These are phyloP conservation scores for Anthostomella pinea DNA, from an alignment of 2,329 filamentous ascomycete genomes.

Conservation along the genomic window DNA sequence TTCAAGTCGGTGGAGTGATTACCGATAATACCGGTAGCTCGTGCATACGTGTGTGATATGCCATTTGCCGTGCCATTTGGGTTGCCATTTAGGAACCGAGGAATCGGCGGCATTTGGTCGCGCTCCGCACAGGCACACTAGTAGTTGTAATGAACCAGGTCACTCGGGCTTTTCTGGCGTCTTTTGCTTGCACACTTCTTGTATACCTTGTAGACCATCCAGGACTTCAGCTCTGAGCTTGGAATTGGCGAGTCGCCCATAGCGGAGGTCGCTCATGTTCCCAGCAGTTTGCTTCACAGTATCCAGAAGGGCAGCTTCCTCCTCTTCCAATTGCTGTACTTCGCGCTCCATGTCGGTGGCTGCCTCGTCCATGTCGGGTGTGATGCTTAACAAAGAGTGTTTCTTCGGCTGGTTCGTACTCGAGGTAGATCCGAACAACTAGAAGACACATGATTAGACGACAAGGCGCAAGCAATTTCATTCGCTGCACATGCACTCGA, in stretches of 20 bases:
- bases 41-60: too few relatives aligned
- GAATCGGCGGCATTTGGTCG: too few relatives aligned
- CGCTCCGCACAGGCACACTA: slow-evolving; percentile 6
- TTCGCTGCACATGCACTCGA: too few relatives aligned
- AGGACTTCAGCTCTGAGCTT: slow-evolving; percentile 65
- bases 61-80: too few relatives aligned
- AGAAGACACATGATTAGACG: too few relatives aligned
- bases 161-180: slow-evolving; percentile 26
- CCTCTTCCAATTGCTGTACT: slow-evolving; percentile 61
- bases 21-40: too few relatives aligned
- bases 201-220: slow-evolving; percentile 61
- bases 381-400: slow-evolving; percentile 63
- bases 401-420: slow-evolving; percentile 43
- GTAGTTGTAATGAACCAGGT: slow-evolving; percentile 20
- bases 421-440: slow-evolving; percentile 58
- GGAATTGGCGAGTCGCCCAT: slow-evolving; percentile 68
- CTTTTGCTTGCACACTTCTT: slow-evolving; percentile 58
- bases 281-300: slow-evolving; percentile 66
- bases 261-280: slow-evolving; percentile 76
- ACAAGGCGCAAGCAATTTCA: too few relatives aligned
- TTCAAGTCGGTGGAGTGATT: too few relatives aligned
- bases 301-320: slow-evolving; percentile 58
- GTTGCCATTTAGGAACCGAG: too few relatives aligned
- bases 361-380: slow-evolving; percentile 68
- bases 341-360: slow-evolving; percentile 64